Evolutionary conservation across 2,329 filamentous ascomycete genomes (phyloP), one percentile per base, ranked within the genome.

Genomic region (Alternaria alternata): DNA sequence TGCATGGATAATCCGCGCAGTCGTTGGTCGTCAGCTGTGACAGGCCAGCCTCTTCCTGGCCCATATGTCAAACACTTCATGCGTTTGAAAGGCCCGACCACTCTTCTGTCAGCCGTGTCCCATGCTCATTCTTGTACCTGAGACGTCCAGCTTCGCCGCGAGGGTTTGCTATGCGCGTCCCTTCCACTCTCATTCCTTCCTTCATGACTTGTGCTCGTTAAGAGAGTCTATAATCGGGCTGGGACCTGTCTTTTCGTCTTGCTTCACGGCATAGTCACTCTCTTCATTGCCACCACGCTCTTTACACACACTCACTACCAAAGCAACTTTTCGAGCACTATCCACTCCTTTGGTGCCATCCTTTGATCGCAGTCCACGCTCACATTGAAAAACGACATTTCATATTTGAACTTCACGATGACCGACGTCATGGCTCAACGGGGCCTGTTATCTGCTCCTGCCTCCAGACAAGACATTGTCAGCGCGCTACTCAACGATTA

Each of bases 401-500:
- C 30, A 34, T 24, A 58, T 58, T 34, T 34, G 26, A 36, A 34
- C 42, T n/a, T 56, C 42, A 67, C 56, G 51, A 77, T 75, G 70
- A 61, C 75, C 51, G 59, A 66, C 39, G 51, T 72, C 61, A 72
- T 73, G 62, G 44, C 65, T 30, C 74, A 70, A 41, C 66, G 66
- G 43, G 64, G 64, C 51, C 65, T 66, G 51, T 65, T 71, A 11
- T 57, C 63, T 28, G 70, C 74, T 51, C 72, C 75, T 22, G 61
- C 74, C 20, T 69, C 67, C 36, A 73, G 76, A 63, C 75, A 78
- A 56, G 77, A 79, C 57, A 66, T 79, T 28, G 68, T 79, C 64
- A 78, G 75, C 70, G 72, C 74, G 55, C 65, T 79, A 42, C 64
- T 79, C 43, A 75, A 75, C 59, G 76, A 74, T n/a, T 79, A 79